These are phyloP conservation scores for Diaporthe sp. DNA, from an alignment of 2,329 filamentous ascomycete genomes.

Conservation along the genomic window DNA sequence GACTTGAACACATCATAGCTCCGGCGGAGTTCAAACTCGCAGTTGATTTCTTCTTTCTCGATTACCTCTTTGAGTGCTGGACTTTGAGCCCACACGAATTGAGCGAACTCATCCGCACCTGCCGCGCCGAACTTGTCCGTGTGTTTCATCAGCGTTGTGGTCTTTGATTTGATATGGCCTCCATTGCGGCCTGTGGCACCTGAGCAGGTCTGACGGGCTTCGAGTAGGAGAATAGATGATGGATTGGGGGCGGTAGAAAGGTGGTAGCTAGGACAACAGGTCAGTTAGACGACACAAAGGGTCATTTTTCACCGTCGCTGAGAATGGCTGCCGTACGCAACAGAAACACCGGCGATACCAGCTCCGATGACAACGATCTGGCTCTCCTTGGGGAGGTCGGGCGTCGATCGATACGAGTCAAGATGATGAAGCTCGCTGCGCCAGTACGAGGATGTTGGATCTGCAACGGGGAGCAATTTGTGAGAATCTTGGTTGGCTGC, in stretches of 20 bases:
- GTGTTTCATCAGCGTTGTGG: constrained; percentile 1
- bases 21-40: constrained; percentile 37
- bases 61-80: constrained; percentile 37
- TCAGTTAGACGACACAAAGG: not conserved
- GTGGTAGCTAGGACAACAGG: constrained; percentile 10
- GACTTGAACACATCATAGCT: constrained; percentile 38
- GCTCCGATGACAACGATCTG: constrained; percentile 38
- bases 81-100: constrained; percentile 33
- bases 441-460: constrained; percentile 40
- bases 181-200: constrained; percentile 41
- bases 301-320: not conserved
- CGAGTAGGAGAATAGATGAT: constrained; percentile 34
- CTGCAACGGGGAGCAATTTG: constrained; percentile 32
- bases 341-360: constrained; percentile 39
- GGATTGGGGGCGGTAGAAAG: constrained; percentile 32
- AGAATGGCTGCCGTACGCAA: constrained; percentile 1
- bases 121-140: constrained; percentile 15
- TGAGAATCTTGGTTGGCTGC: not conserved
- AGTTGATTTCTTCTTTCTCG: constrained; percentile 31
- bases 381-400: constrained; percentile 20
- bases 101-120: constrained; percentile 28
- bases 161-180: constrained; percentile 35
- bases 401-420: constrained; percentile 36
- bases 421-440: constrained; percentile 39
- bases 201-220: constrained; percentile 40